Conservation (phyloP, 495 filamentous ascomycete species). For the Penicillium canescens region DNA sequence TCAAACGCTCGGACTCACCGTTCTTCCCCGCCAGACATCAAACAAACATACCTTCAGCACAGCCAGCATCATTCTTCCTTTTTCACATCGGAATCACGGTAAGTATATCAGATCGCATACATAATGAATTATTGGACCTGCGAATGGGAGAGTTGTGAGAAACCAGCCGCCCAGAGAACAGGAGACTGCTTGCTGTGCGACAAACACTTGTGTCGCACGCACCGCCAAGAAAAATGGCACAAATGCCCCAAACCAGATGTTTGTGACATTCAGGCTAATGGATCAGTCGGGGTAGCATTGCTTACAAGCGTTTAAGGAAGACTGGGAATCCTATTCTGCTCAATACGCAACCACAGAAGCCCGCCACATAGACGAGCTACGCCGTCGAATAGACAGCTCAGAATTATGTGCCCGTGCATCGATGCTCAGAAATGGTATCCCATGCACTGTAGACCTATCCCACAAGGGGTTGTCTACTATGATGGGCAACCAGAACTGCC, state of each 20-base stretch:
- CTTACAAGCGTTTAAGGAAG: neutral
- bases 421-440: neutral
- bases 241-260: neutral
- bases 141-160: neutral
- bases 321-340: slow-evolving; percentile 1
- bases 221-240: slow-evolving; percentile 2
- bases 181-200: slow-evolving; percentile 9
- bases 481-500: slow-evolving; percentile 15
- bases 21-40: too few species aligned
- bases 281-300: neutral
- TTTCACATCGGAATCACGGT: too few species aligned
- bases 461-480: neutral
- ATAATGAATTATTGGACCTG: neutral
- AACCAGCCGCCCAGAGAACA: slow-evolving; percentile 4
- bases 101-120: too few species aligned
- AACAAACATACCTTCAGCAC: too few species aligned
- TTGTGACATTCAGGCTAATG: neutral
- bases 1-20: too few species aligned
- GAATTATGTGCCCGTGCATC: slow-evolving; percentile 2
- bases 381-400: neutral
- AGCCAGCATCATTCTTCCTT: too few species aligned
- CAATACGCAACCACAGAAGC: neutral
- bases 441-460: slow-evolving; percentile 1
- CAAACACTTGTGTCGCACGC: slow-evolving; percentile 4
- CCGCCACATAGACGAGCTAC: neutral